These are phyloP conservation scores for Penicillium sp. DNA, from an alignment of 2,329 filamentous ascomycete species.

Conservation along the genomic window DNA sequence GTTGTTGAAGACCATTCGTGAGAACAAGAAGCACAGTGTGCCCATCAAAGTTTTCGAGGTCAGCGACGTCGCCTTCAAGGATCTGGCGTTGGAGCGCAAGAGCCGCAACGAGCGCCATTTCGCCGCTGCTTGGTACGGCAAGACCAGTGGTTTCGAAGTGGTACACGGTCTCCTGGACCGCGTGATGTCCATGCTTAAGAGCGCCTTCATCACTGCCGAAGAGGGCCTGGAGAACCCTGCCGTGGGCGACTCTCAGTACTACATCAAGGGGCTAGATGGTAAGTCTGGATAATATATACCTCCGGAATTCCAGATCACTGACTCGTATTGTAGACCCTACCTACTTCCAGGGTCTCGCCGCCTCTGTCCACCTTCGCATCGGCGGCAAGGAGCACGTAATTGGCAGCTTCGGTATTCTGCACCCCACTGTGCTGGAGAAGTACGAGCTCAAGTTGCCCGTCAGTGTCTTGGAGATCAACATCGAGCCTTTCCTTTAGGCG, in stretches of 20 bases:
- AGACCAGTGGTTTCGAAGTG: slow-evolving; percentile 89
- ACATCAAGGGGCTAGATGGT: slow-evolving; percentile 88
- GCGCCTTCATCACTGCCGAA: slow-evolving; percentile 72
- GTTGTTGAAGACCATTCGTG: slow-evolving; percentile 85
- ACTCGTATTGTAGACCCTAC: slow-evolving; percentile 61
- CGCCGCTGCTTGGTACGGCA: slow-evolving; percentile 92
- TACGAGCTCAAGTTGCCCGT: slow-evolving; percentile 92
- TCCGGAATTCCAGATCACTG: slow-evolving; percentile 1
- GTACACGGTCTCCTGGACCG: slow-evolving; percentile 93
- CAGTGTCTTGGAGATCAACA: slow-evolving; percentile 89
- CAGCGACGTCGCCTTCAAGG: slow-evolving; percentile 89
- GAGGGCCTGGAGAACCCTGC: slow-evolving; percentile 63
- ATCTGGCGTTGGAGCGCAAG: slow-evolving; percentile 74
- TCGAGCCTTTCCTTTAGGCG: slow-evolving; percentile 81
- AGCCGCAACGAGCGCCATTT: slow-evolving; percentile 92
- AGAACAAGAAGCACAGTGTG: slow-evolving; percentile 84
- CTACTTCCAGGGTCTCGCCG: slow-evolving; percentile 87
- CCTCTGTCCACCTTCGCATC: slow-evolving; percentile 74
- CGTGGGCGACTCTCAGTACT: slow-evolving; percentile 69
- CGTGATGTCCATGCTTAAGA: slow-evolving; percentile 86
- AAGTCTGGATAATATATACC: slow-evolving; percentile 11
- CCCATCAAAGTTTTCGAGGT: slow-evolving; percentile 93
- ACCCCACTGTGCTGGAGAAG: slow-evolving; percentile 88
- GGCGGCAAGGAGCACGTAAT: slow-evolving; percentile 72
- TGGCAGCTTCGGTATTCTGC: slow-evolving; percentile 89